Base-by-base conservation (phyloP, 1,284 basidiomycete genomes). In the Heterobasidion parviporum region DNA sequence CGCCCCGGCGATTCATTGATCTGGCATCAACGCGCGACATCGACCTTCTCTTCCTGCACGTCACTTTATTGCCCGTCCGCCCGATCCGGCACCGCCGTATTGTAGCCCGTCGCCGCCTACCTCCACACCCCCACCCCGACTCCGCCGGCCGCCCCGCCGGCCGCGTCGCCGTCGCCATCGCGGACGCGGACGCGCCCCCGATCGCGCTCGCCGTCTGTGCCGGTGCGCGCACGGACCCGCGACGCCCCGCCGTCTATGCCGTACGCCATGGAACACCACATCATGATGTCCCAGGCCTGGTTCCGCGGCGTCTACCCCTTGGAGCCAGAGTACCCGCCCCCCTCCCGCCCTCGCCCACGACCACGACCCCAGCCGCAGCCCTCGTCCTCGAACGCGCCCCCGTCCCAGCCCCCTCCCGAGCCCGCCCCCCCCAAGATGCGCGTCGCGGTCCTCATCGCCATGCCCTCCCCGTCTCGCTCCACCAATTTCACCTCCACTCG, bases 361-460 rank as follows among this genome's bases (percentile, higher is more conserved):
- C 16, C n/a, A 36, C 55, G 32, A 35, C 15, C 18, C 41, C 26
- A 26, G 26, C 26, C 52, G 16, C 44, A n/a, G 12, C 15, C 9
- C 55, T 35, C 41, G 33, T 14, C 20, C 49, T 1, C 41, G 53
- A 20, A 7, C 47, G n/a, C 43, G 46, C 38, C 14, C 9, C 20
- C 53, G 9, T 47, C 8, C 32, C 50, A 8, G n/a, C n/a, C 49
- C 49, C 33, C 26, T 8, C 33, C 32, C 12, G 18, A 12, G 2
- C 26, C 50, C 15, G 2, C 33, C n/a, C 33, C 50, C 41, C 33
- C 45, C 15, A 43, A n/a, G 8, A 50, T 61, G 36, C 49, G 56
- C 6, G 55, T 61, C 6, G 59, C 57, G 15, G 38, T 60, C 20
- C 52, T 61, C 10, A 53, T 61, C 20, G 55, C 55, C 8, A 61